Evolutionary conservation across 176 grass and related monocot genomes (phyloP).

Genomic region (Aegilops umbellulata): DNA sequence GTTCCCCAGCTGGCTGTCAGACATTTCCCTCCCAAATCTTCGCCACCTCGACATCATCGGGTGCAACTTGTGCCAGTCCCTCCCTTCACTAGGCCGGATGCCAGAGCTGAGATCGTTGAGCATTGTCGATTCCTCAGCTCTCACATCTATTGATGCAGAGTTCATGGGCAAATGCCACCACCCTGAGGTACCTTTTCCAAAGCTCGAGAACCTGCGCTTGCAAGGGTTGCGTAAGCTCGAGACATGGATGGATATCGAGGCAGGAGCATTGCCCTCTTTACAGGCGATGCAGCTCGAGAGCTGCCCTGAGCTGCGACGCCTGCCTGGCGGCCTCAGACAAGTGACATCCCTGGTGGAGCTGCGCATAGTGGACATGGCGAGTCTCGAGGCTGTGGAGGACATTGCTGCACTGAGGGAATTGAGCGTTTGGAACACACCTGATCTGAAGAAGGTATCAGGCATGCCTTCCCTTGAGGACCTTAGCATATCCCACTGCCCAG

Average conservation of each 20-base stretch:
- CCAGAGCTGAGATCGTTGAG: constrained; percentile 55
- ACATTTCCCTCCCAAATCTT: constrained; percentile 52
- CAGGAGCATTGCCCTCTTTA: constrained; percentile 46
- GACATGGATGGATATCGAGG: constrained; percentile 50
- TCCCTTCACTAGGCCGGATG: constrained; percentile 61
- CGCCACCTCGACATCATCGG: constrained; percentile 36
- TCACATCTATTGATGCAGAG: constrained; percentile 44
- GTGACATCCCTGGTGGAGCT: constrained; percentile 43
- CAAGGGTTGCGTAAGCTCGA: constrained; percentile 53
- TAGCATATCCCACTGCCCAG: constrained; percentile 56
- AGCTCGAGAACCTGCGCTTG: constrained; percentile 60
- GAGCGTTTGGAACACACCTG: constrained; percentile 51
- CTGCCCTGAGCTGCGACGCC: constrained; percentile 49
- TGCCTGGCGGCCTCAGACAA: constrained; percentile 52
- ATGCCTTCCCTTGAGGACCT: constrained; percentile 64
- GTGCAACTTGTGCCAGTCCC: constrained; percentile 45
- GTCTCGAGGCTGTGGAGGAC: constrained; percentile 46
- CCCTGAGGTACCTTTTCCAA: constrained; percentile 57
- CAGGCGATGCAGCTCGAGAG: constrained; percentile 68
- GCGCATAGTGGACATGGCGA: constrained; percentile 54
- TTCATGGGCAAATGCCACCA: constrained; percentile 40
- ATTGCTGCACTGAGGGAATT: constrained; percentile 52
- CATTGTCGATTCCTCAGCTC: constrained; percentile 43
- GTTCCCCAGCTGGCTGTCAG: constrained; percentile 66
- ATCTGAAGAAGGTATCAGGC: constrained; percentile 52